Percentiles rank a stretch among this genome's conserved stretches.
These are phyloP conservation scores for Striga asiatica DNA, from an alignment of 257 asterid species.

Conservation along the genomic window DNA sequence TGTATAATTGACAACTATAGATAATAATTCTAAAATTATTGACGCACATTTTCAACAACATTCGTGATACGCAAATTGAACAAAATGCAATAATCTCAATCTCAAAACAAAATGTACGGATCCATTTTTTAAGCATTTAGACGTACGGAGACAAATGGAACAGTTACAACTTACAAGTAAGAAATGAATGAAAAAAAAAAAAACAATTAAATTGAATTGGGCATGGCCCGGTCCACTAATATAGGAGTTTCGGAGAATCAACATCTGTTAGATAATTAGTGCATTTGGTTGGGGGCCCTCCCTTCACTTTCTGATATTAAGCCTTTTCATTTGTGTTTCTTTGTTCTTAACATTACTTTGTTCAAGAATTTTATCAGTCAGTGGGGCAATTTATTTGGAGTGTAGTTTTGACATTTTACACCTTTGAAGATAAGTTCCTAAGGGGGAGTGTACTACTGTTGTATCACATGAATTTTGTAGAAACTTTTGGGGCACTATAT, in stretches of 20 bases:
- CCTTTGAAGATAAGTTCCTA: no score
- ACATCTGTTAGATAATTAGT: slow-evolving; percentile 18
- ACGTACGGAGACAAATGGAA: no score
- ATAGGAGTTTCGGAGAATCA: slow-evolving; percentile 3
- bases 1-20: no score
- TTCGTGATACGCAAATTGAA: no score
- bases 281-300: slow-evolving; percentile 13
- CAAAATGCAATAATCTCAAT: not conserved
- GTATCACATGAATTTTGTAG: no score
- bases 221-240: slow-evolving; percentile 8
- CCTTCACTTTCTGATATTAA: not conserved
- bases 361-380: not conserved
- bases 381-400: no score
- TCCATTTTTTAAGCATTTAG: no score
- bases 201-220: not conserved
- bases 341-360: not conserved
- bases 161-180: no score
- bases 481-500: no score
- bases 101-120: not conserved
- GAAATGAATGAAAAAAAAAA: not conserved
- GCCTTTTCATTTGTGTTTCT: not conserved
- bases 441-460: no score
- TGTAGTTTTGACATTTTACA: no score
- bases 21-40: no score
- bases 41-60: not conserved